These are phyloP conservation scores for Exophiala dermatitidis DNA, from an alignment of 2,329 filamentous ascomycete genomes.

Conservation along the genomic window DNA sequence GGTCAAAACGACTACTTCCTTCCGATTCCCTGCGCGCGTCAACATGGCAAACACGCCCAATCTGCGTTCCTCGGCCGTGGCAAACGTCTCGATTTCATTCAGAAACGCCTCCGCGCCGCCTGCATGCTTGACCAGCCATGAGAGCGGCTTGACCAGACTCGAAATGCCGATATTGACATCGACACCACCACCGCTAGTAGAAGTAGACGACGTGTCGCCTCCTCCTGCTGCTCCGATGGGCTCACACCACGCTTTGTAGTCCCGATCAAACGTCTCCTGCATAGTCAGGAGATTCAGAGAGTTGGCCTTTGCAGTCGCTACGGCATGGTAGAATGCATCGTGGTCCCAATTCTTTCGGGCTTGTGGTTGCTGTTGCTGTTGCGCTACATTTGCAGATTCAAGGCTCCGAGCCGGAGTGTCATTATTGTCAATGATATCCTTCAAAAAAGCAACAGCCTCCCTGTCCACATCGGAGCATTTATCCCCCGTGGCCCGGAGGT, in stretches of 20 bases:
- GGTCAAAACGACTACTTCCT: constrained; percentile 30
- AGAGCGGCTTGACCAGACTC: constrained; percentile 50
- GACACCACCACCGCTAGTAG: constrained; percentile 25
- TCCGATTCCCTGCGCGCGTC: constrained; percentile 48
- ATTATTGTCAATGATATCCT: constrained; percentile 39
- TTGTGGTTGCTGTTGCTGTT: not conserved
- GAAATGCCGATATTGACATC: constrained; percentile 49
- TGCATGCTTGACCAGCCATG: constrained; percentile 48
- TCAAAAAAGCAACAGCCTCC: constrained; percentile 45
- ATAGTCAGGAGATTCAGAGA: constrained; percentile 47
- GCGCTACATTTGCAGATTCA: not conserved
- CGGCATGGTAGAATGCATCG: constrained; percentile 44
- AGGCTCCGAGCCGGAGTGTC: not conserved
- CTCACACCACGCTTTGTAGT: constrained; percentile 57
- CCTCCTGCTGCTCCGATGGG: constrained; percentile 1
- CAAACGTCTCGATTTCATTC: constrained; percentile 40
- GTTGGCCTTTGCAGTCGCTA: constrained; percentile 50
- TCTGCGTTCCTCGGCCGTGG: constrained; percentile 32
- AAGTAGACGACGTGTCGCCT: not conserved
- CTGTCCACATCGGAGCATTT: constrained; percentile 45
- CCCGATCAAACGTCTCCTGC: constrained; percentile 52
- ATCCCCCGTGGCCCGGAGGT: constrained; percentile 37
- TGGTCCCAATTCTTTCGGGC: constrained; percentile 25
- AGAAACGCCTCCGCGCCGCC: constrained; percentile 24
- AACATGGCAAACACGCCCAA: constrained; percentile 53